Base-by-base conservation (phyloP, 169 alveolate genomes). In the Cryptosporidium canis region DNA sequence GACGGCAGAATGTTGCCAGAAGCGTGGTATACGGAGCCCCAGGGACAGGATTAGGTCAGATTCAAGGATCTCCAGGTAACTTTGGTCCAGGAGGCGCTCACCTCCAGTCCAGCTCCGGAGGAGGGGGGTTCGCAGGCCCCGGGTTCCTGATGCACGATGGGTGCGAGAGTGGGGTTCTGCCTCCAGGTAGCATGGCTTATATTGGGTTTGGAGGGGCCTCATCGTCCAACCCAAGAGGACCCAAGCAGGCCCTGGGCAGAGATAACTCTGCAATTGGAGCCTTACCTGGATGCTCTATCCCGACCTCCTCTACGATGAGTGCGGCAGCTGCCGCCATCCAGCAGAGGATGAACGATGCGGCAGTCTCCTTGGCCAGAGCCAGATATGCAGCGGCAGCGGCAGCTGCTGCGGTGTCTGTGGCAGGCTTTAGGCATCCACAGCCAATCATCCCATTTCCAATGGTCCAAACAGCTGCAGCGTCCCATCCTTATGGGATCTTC, bases 351-450 rank as follows among this genome's bases (percentile, higher is more conserved):
- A 77, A 77, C 29, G 87, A 77, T 18, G 87, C 87, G 11, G 87
- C 87, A 5, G 48, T 77, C 1, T 77, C 87, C 16, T 29, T 77
- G 3, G 87, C 87, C 14, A 77, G 87, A 44, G 87, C 87, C 24
- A 77, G 87, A 41, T 77, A 77, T n/a, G 87, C 87, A 5, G 84
- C 84, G 14, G 84, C 84, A 0, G 87, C 87, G 3, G 87, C 87
- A 9, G 87, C 87, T 4, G 87, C 87, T 0, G 83, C 83, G 5
- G 83, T 68, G 11, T 43, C 87, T 29, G 87, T 61, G n/a, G 77
- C 63, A 6, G 87, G 87, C 24, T 77, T 77, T n/a, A 33, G 87
- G 1, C 87, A 77, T 27, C 87, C 87, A 8, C 87, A 77, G 12
- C 87, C 87, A 9, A 77, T 77, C 4, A 21, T 77, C 2, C 87